Evolutionary conservation across 805 yeast genomes (phyloP), one percentile per base, ranked within the genome.

Genomic region (Wickerhamomyces ciferrii): DNA sequence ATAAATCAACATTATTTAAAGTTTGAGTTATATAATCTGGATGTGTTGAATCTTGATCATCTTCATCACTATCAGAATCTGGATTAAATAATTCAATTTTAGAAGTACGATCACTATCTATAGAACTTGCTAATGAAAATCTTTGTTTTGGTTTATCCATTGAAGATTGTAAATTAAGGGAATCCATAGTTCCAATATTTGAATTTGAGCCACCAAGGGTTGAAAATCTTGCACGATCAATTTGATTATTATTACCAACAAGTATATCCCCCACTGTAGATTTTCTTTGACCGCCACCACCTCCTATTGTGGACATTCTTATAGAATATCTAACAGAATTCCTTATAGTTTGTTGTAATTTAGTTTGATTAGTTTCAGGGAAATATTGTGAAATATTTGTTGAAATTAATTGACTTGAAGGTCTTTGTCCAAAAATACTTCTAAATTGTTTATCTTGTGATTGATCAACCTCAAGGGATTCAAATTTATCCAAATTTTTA

Each of bases 331-430:
- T 70, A 15, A 87, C 88, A 5, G 97, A 87, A 59, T 88, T 90
- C 19, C 95, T 70, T 40, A 91, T 78, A 2, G 96, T 91, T 47
- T 84, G 82, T 50, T 85, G 85, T 51, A 94, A 73, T 47, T 84
- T 84, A 40, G 76, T 72, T 43, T 81, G 77, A 21, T 79, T 83
- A 0, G 96, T 83, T 36, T 83, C 84, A 0, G 99, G 99, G 72
- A 94, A 94, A 63, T 87, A 92, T 52, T 91, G 96, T 2, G 90
- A 84, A 52, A 92, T 69, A 59, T 92, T 89, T 2, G 91, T 82
- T 2, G 97, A 87, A 50, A 92, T 94, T 55, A 91, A 76, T 60
- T 89, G 96, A 49, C 94, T 83, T 1, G 98, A 91, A 7, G 99
- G 99, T 58, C 99, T 74, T 63, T 88, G 96, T 21, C 95, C 95